Evolutionary conservation across 768 basidiomycete genomes (phyloP).

Genomic region (Tephrocybe sp.): DNA sequence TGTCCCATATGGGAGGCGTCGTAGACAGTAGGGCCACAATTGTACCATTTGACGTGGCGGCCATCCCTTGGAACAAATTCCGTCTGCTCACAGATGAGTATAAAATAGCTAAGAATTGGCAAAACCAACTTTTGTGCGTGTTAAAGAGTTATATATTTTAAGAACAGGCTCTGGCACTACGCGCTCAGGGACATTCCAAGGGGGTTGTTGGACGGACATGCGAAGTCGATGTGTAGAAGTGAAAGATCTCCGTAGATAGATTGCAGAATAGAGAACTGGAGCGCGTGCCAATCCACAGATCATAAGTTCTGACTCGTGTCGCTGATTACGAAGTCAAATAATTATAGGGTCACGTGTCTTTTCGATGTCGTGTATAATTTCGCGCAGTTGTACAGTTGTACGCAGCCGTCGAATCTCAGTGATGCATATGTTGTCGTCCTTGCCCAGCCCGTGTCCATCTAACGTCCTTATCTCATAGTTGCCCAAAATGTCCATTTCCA

Average conservation of each 20-base stretch:
- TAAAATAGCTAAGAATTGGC: neutral
- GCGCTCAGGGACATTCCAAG: conserved; percentile 51
- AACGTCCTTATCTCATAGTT: too few relatives aligned
- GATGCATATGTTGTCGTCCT: too few relatives aligned
- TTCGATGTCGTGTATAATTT: too few relatives aligned
- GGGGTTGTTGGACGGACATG: conserved; percentile 64
- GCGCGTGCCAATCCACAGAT: conserved; percentile 18
- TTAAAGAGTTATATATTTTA: conserved; percentile 91
- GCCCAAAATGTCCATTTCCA: too few relatives aligned
- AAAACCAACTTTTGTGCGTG: conserved; percentile 74
- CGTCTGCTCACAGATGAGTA: conserved; percentile 44
- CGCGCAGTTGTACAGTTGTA: too few relatives aligned
- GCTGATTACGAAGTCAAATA: conserved; percentile 2
- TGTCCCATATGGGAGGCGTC: conserved; percentile 99
- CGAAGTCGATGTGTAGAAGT: conserved; percentile 5
- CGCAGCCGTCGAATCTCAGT: too few relatives aligned
- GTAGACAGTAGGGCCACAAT: conserved; percentile 98
- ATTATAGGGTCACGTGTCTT: neutral
- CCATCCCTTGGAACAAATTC: conserved; percentile 73
- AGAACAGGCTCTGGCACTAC: conserved; percentile 61
- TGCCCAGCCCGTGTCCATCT: too few relatives aligned
- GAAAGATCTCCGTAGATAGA: conserved; percentile 14
- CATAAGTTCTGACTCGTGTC: conserved; percentile 15
- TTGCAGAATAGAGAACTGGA: conserved; percentile 17
- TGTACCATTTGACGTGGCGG: conserved; percentile 93